These are phyloP conservation scores for Ceratobasidium sp. DNA, from an alignment of 1,284 basidiomycete species.

Conservation along the genomic window DNA sequence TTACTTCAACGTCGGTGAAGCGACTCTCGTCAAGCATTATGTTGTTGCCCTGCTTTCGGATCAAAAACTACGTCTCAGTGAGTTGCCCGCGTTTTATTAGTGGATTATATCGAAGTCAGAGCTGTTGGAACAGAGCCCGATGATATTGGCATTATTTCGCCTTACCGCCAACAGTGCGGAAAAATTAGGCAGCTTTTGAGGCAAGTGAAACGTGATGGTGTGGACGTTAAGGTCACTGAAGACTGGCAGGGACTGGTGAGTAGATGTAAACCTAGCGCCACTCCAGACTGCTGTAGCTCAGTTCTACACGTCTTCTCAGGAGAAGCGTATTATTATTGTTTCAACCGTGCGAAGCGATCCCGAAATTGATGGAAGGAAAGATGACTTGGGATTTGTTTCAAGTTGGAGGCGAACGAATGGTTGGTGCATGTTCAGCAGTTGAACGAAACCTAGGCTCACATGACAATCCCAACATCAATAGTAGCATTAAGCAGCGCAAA, in stretches of 20 bases:
- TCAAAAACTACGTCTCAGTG: conserved; percentile 53
- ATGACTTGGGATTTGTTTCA: conserved; percentile 66
- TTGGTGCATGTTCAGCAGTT: conserved; percentile 54
- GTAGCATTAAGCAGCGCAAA: conserved; percentile 69
- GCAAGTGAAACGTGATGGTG: conserved; percentile 51
- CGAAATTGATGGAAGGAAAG: conserved; percentile 61
- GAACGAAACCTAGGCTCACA: no score
- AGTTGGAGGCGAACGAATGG: conserved; percentile 71
- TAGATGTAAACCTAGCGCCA: not conserved
- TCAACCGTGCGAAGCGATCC: conserved; percentile 71
- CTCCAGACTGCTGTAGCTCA: not conserved
- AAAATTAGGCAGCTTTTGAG: conserved; percentile 59
- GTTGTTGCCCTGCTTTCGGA: conserved; percentile 53
- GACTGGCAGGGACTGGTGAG: conserved; percentile 71
- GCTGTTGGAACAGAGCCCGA: conserved; percentile 55
- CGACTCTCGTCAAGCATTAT: conserved; percentile 64
- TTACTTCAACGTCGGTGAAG: conserved; percentile 72
- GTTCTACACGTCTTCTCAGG: no score
- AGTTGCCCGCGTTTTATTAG: no score
- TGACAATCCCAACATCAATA: not conserved
- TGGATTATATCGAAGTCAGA: no score
- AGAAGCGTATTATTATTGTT: conserved; percentile 66
- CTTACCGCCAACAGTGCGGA: conserved; percentile 65
- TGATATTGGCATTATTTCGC: conserved; percentile 67
- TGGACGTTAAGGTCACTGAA: conserved; percentile 68